These are phyloP conservation scores for Coix lacrymajobi DNA, from an alignment of 176 grass and related monocot species.

Conservation along the genomic window DNA sequence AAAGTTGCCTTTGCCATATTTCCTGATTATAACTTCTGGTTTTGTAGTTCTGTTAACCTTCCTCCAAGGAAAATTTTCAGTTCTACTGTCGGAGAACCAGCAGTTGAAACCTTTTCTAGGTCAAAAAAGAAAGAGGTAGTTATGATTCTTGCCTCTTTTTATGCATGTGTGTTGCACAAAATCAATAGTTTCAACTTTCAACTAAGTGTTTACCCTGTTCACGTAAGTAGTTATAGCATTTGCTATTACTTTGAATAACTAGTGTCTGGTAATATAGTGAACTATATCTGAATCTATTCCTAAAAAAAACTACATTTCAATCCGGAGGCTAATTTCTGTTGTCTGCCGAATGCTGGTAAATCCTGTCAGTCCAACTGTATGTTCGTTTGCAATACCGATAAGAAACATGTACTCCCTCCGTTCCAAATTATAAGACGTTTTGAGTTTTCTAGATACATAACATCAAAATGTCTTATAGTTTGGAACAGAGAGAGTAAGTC, in stretches of 20 bases:
- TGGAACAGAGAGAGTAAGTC: too few species aligned
- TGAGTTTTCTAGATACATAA: too few species aligned
- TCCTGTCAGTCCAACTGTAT: neutral
- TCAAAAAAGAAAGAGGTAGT: conserved; percentile 55
- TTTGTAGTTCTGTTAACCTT: conserved; percentile 58
- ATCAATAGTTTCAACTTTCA: neutral
- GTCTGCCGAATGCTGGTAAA: neutral
- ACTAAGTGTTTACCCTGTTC: neutral
- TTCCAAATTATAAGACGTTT: too few species aligned
- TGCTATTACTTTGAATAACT: neutral
- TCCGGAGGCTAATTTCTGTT: neutral
- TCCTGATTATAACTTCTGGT: conserved; percentile 17
- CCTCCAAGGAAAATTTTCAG: conserved; percentile 52
- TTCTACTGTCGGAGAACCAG: conserved; percentile 35
- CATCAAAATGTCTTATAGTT: too few species aligned
- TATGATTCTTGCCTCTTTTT: neutral
- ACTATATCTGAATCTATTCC: neutral
- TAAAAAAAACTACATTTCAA: neutral
- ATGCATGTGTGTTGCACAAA: neutral
- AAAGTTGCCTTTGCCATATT: conserved; percentile 1
- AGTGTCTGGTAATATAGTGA: neutral
- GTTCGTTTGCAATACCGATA: neutral
- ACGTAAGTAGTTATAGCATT: neutral
- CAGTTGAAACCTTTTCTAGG: conserved; percentile 24
- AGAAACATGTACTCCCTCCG: too few species aligned